A percentile compares a stretch with the other conserved stretches of the same genome.
phyloP scores from a whole-genome alignment of 306 rosid genomes.

The Potentilla sterilis region DNA sequence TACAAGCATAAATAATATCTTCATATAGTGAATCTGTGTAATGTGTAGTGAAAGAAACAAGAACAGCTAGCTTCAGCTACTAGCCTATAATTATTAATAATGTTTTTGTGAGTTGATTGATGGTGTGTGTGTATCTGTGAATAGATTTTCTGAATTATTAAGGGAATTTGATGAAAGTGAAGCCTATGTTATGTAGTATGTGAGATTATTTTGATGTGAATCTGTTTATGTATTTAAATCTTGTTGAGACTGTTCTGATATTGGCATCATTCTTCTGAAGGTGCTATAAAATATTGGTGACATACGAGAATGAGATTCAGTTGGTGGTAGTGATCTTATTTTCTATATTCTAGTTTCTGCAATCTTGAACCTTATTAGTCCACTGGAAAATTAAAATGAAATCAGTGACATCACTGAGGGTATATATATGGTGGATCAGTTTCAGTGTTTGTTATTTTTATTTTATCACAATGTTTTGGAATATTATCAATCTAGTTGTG shows the following conservation, averaged over 20 bases:
- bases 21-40: neutral
- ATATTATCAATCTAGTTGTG: neutral
- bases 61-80: constrained; percentile 15
- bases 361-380: neutral
- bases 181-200: constrained; percentile 33
- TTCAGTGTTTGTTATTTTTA: neutral
- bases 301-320: constrained; percentile 40
- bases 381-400: constrained; percentile 13
- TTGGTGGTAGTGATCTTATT: constrained; percentile 42
- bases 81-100: neutral
- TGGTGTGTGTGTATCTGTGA: constrained; percentile 25
- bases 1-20: neutral
- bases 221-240: constrained; percentile 5
- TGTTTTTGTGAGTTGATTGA: constrained; percentile 26
- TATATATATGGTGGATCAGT: neutral
- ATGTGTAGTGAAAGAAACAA: neutral
- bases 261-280: constrained; percentile 28
- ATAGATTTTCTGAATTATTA: constrained; percentile 27
- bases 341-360: constrained; percentile 25
- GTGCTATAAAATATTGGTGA: constrained; percentile 33
- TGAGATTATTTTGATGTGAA: constrained; percentile 30
- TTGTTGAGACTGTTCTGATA: constrained; percentile 9
- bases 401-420: neutral
- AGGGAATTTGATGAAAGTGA: constrained; percentile 22
- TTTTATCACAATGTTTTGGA: neutral